A percentile compares a stretch with the other conserved stretches of the same genome.
Evolutionary conservation across 306 rosid genomes (phyloP).

Genomic region (apple (Malus domestica)): DNA sequence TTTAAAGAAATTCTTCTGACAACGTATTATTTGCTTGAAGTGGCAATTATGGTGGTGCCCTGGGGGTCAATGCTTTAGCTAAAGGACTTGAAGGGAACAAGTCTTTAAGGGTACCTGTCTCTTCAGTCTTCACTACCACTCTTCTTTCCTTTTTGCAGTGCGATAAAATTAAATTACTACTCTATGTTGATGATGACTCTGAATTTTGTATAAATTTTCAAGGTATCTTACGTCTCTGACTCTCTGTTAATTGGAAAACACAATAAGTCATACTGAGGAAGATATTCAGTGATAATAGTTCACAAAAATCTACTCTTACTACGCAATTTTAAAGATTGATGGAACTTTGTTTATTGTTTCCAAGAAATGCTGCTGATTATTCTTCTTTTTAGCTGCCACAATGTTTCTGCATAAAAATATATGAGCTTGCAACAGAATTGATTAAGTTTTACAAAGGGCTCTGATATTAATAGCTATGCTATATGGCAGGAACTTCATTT

Average conservation of each 20-base stretch:
- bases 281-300: not conserved
- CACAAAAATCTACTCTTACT: not conserved
- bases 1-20: slow-evolving; percentile 6
- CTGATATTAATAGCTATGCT: not conserved
- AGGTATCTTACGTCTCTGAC: not conserved
- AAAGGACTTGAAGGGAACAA: slow-evolving; percentile 92
- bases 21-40: slow-evolving; percentile 34
- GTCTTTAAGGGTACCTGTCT: slow-evolving; percentile 62
- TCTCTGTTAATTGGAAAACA: not conserved
- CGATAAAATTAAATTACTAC: not conserved
- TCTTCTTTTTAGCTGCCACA: not conserved
- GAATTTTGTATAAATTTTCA: not conserved
- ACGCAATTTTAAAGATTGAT: not conserved
- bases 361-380: not conserved
- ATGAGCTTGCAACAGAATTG: not conserved
- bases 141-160: not conserved
- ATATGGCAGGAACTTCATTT: slow-evolving; percentile 75
- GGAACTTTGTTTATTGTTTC: not conserved
- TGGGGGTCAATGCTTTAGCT: slow-evolving; percentile 94
- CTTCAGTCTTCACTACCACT: slow-evolving; percentile 16
- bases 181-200: not conserved
- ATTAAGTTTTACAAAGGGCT: not conserved
- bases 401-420: not conserved
- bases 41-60: slow-evolving; percentile 97
- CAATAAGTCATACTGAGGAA: not conserved